phyloP scores from a whole-genome alignment of 2,329 filamentous ascomycete genomes.

The Didymosphaeria variabile region DNA sequence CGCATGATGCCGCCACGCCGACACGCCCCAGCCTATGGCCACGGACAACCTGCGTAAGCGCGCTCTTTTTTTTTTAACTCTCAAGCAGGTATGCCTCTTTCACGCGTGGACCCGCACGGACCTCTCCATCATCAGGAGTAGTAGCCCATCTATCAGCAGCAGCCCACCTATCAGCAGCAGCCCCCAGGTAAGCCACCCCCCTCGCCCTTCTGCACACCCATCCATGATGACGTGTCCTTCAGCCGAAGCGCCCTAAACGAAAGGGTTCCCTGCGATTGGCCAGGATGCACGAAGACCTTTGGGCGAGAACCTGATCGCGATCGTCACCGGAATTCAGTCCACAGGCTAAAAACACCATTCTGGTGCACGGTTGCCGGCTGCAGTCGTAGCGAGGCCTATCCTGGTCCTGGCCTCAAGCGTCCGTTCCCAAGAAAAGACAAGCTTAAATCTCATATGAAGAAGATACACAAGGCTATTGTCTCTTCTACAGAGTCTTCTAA shows the following conservation, averaged over 20 bases:
- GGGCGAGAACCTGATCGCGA: conserved; percentile 1
- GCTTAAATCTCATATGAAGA: conserved; percentile 12
- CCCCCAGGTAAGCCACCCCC: conserved; percentile 15
- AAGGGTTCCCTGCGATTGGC: conserved; percentile 15
- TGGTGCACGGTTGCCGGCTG: conserved; percentile 13
- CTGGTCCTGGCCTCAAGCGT: conserved; percentile 2
- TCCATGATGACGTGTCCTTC: conserved; percentile 14
- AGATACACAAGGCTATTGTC: conserved; percentile 6
- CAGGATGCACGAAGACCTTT: conserved; percentile 15
- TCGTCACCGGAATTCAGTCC: conserved; percentile 15
- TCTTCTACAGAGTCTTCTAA: not conserved
- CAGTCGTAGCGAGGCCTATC: conserved; percentile 16
- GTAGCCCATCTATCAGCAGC: too few species aligned
- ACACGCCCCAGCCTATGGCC: not conserved
- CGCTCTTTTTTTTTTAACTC: conserved; percentile 21
- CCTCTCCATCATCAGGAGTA: too few species aligned
- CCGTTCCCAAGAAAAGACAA: conserved; percentile 21
- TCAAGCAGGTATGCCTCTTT: conserved; percentile 24
- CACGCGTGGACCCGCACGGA: too few species aligned
- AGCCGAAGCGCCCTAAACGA: conserved; percentile 4
- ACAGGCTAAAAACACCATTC: conserved; percentile 3
- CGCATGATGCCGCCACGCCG: conserved; percentile 13
- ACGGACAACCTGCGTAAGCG: conserved; percentile 14
- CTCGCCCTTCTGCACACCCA: not conserved
- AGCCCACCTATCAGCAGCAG: too few species aligned